A percentile compares a stretch with the other conserved stretches of the same genome.
These are phyloP conservation scores for Apocynum venetum DNA, from an alignment of 257 asterid genomes.

Conservation along the genomic window DNA sequence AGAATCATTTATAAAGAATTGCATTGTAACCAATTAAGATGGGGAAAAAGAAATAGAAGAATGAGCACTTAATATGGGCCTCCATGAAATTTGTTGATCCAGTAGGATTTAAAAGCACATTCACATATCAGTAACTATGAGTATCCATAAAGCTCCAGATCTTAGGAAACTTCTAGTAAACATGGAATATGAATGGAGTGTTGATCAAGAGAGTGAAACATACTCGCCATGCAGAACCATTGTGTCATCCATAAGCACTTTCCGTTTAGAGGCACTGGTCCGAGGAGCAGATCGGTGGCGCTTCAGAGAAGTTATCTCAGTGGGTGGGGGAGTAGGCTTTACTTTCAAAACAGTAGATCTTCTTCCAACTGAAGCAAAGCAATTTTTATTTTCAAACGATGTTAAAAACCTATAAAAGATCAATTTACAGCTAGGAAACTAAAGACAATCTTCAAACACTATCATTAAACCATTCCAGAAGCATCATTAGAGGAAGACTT, in stretches of 20 bases:
- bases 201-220: constrained; percentile 29
- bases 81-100: not conserved
- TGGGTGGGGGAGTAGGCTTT: constrained; percentile 71
- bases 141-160: not conserved
- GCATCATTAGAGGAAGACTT: constrained; percentile 9
- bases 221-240: constrained; percentile 99
- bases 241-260: constrained; percentile 80
- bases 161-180: not conserved
- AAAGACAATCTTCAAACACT: not conserved
- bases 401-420: not conserved
- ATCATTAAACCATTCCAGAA: constrained; percentile 1
- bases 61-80: not conserved
- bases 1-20: not conserved
- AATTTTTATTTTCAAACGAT: constrained; percentile 6
- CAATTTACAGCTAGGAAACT: not conserved
- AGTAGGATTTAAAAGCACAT: not conserved
- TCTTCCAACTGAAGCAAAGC: constrained; percentile 55
- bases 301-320: constrained; percentile 64
- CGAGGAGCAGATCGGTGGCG: constrained; percentile 58
- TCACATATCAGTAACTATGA: not conserved
- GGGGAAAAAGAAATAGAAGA: not conserved
- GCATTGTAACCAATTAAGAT: not conserved
- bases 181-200: not conserved
- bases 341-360: constrained; percentile 75
- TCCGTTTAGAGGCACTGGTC: constrained; percentile 63